Evolutionary conservation across 1,139 yeast genomes (phyloP), one percentile per base, ranked within the genome.

Genomic region (Yamadazyma conglobata): DNA sequence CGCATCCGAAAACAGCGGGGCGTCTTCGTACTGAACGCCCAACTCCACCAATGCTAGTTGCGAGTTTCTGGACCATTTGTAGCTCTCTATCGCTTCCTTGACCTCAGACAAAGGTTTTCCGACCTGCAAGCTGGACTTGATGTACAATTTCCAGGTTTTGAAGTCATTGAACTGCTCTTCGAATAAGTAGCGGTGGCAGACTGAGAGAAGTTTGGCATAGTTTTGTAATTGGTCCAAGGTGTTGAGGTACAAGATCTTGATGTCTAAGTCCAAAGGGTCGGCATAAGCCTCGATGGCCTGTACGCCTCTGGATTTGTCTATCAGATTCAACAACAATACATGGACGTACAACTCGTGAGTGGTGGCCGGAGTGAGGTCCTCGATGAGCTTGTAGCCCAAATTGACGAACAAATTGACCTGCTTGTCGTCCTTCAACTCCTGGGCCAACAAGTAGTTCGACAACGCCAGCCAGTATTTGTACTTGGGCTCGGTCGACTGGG

Each of bases 331-430:
- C 6, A 82, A 60, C 35, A 67, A 56, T 0, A 72, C 75, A 31
- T 68, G 62, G 1, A 84, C 70, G 41, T 54, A 84, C 3, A 70
- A 57, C 38, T 84, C 88, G 40, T 82, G 88, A 9, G 80, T 70
- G 15, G 58, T 60, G 21, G 51, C 45, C 23, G 83, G 79, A 21
- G 57, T 53, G 14, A 65, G 46, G 11, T 41, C 45, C 20, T 73
- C 78, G 10, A 79, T 50, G 38, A 79, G 47, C 39, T 77, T 71
- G 32, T 62, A 44, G 0, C 85, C 91, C 27, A 85, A 59, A 37
- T 65, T 62, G 3, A 79, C 76, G 42, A 70, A 77, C 22, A 83
- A 55, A 8, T 16, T 23, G 12, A 15, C 26, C 15, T 53, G 56
- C 31, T 54, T 50, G 36, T 70, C 76, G 3, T 60, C 59, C 5